Evolutionary conservation across 2,329 filamentous ascomycete species (phyloP).

Genomic region (Fulvia fulva): DNA sequence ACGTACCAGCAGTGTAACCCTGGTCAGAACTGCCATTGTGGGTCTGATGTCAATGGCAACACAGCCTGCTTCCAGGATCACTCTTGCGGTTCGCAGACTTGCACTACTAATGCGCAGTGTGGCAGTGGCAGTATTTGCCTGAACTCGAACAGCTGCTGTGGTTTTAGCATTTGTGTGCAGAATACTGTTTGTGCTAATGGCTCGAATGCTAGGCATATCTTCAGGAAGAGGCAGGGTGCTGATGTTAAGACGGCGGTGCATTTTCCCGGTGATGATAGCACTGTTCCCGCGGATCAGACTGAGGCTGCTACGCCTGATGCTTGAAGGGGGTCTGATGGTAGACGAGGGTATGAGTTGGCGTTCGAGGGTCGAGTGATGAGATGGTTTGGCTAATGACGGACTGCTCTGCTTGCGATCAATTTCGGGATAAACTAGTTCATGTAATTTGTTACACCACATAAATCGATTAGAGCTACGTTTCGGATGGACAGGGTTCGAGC

Average conservation of each 20-base stretch:
- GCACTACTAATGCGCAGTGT: slow-evolving; percentile 7
- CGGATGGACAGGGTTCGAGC: background rate
- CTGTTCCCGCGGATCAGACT: background rate
- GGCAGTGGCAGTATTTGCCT: slow-evolving; percentile 1
- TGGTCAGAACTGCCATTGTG: slow-evolving; percentile 4
- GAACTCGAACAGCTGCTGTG: slow-evolving; percentile 7
- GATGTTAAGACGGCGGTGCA: slow-evolving; percentile 5
- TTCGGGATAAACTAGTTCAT: background rate
- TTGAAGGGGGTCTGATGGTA: background rate
- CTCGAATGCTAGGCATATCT: slow-evolving; percentile 6
- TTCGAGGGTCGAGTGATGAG: background rate
- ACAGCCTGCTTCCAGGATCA: background rate
- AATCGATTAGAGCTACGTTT: background rate
- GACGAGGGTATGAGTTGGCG: background rate
- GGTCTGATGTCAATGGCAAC: background rate
- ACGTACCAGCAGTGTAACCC: slow-evolving; percentile 3
- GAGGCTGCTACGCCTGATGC: background rate
- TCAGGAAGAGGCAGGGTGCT: slow-evolving; percentile 6
- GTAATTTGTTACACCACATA: background rate
- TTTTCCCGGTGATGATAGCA: background rate
- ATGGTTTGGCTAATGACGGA: too few species aligned
- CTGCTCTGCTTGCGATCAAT: background rate
- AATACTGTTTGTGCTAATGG: slow-evolving; percentile 11
- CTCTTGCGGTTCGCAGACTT: slow-evolving; percentile 1
- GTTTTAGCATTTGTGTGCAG: slow-evolving; percentile 6